Evolutionary conservation across 768 basidiomycete species (phyloP).

Genomic region (Tylopilus balloui): DNA sequence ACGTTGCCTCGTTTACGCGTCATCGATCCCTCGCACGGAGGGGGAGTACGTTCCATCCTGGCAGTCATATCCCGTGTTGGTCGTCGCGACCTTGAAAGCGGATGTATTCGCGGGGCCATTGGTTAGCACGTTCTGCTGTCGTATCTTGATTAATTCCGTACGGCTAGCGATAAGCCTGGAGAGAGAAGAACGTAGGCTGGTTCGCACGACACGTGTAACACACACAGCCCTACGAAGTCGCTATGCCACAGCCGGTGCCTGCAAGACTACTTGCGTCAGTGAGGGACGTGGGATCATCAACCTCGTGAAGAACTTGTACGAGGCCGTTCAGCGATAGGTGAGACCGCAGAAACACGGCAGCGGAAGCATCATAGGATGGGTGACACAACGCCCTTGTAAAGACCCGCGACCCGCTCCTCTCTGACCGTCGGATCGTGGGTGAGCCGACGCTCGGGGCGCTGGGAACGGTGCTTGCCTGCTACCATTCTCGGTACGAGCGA

Average conservation of each 20-base stretch:
- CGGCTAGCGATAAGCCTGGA: conserved; percentile 72
- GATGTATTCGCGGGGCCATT: conserved; percentile 36
- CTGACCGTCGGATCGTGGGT: conserved; percentile 62
- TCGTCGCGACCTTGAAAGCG: conserved; percentile 47
- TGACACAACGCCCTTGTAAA: conserved; percentile 76
- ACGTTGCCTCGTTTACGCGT: conserved; percentile 46
- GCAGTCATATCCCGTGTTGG: conserved; percentile 72
- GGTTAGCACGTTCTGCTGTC: conserved; percentile 57
- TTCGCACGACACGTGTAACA: conserved; percentile 1
- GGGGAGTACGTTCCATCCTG: conserved; percentile 88
- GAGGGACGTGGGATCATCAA: conserved; percentile 50
- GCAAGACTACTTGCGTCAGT: conserved; percentile 69
- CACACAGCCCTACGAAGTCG: conserved; percentile 58
- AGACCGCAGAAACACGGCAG: not conserved
- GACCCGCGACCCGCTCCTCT: conserved; percentile 63
- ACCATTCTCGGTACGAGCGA: conserved; percentile 12
- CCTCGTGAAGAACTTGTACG: conserved; percentile 75
- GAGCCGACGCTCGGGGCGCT: no score
- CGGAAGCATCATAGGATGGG: conserved; percentile 42
- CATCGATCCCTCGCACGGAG: not conserved
- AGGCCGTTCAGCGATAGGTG: conserved; percentile 61
- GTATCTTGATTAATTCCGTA: conserved; percentile 85
- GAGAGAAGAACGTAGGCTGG: not conserved
- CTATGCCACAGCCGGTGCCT: conserved; percentile 74
- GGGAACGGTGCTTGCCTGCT: conserved; percentile 20